A percentile compares a stretch with the other conserved stretches of the same genome.
Conservation (phyloP, 2,329 filamentous ascomycete species). For the Aureobasidium pullulans region DNA sequence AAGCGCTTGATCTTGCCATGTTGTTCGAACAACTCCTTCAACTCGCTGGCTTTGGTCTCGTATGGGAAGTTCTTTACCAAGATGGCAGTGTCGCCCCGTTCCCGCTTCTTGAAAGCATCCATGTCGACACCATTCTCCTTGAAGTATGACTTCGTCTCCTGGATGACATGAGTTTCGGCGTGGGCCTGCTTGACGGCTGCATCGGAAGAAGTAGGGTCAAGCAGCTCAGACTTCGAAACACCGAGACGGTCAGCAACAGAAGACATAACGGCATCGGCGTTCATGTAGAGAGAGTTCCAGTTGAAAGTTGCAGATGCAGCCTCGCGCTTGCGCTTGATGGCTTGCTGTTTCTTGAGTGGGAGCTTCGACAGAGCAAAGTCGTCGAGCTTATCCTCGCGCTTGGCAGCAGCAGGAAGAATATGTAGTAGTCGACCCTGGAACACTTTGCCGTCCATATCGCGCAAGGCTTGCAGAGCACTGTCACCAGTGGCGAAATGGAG, state of each 20-base stretch:
- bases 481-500: conserved; percentile 68
- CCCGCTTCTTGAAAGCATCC: conserved; percentile 77
- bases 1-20: conserved; percentile 75
- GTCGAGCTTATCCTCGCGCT: conserved; percentile 73
- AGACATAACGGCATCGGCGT: conserved; percentile 82
- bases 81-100: conserved; percentile 79
- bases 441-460: conserved; percentile 69
- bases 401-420: conserved; percentile 75
- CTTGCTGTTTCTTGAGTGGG: conserved; percentile 87
- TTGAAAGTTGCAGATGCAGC: conserved; percentile 76
- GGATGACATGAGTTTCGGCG: conserved; percentile 91
- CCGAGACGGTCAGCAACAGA: conserved; percentile 82
- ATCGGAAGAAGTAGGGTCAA: conserved; percentile 93
- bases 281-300: conserved; percentile 99
- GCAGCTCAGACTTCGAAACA: conserved; percentile 79
- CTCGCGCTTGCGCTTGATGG: conserved; percentile 77
- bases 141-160: conserved; percentile 93
- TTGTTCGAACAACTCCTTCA: conserved; percentile 75
- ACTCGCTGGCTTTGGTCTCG: conserved; percentile 69
- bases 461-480: conserved; percentile 70
- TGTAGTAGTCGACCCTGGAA: conserved; percentile 92
- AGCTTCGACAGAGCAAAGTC: conserved; percentile 86
- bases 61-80: conserved; percentile 93
- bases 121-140: conserved; percentile 80
- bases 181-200: conserved; percentile 94